These are phyloP conservation scores for Tilletiaria anomala DNA, from an alignment of 1,284 basidiomycete genomes.

Conservation along the genomic window DNA sequence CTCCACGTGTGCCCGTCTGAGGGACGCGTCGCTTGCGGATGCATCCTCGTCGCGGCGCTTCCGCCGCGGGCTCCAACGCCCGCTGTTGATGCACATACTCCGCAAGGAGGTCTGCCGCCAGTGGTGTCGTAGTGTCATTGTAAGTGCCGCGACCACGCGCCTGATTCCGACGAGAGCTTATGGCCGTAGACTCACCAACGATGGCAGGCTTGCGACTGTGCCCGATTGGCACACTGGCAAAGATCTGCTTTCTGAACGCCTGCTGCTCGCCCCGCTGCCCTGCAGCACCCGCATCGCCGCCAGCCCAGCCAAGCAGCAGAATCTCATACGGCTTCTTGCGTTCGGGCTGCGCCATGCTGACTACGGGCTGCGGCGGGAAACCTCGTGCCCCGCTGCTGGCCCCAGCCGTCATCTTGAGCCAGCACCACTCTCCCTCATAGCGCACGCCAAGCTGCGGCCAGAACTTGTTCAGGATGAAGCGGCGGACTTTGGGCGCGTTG, in stretches of 20 bases:
- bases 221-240: background rate
- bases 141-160: background rate
- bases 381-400: too few species aligned
- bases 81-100: background rate
- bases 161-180: background rate
- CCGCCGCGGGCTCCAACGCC: background rate
- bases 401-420: conserved; percentile 9
- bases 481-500: conserved; percentile 8
- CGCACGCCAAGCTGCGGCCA: conserved; percentile 4
- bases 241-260: too few species aligned
- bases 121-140: background rate
- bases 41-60: background rate
- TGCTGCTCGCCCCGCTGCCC: too few species aligned
- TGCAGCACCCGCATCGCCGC: background rate
- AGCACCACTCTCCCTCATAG: conserved; percentile 4
- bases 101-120: background rate
- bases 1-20: background rate
- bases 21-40: background rate
- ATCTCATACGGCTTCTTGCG: conserved; percentile 8
- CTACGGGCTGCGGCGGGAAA: too few species aligned
- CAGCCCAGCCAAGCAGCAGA: conserved; percentile 4
- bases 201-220: conserved; percentile 1
- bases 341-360: background rate
- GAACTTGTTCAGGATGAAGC: conserved; percentile 7
- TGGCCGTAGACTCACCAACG: background rate